Base-by-base conservation (phyloP, 768 basidiomycete species). In the Rhodotorula taiwanensis region DNA sequence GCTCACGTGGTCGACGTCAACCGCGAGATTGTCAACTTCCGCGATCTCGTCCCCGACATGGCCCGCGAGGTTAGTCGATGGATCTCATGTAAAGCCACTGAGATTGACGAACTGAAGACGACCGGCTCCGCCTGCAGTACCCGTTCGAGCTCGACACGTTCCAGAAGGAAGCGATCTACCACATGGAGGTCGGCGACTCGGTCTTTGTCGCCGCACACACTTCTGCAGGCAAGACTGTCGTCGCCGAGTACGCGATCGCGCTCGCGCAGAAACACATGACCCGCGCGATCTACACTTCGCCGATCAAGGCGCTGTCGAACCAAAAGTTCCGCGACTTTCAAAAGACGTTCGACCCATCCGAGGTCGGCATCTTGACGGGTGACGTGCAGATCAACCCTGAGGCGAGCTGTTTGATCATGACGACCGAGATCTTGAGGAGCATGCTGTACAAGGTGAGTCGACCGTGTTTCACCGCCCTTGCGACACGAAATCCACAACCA, bases 181-280 rank as follows among this genome's bases (percentile, higher is more conserved):
- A 95, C 76, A 81, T 99, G 23, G 95, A 99, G 76, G 84, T 88
- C 80, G 95, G 93, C 14, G 89, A 99, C 70, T 94, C 91, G 18
- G 94, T 99, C 23, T 99, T 99, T 74, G 93, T 99, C n/a, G 95
- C 95, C 20, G 95, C 95, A 9, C 95, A 99, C 77, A 99, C 95
- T 6, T 93, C 89, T n/a, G 95, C 95, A 21, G 95, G 95, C 39
- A 99, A 99, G 77, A 99, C 95, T 3, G 95, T 98, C 23, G 95
- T 99, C 13, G 95, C 95, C 0, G 95, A 99, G 74, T 99, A 98
- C 75, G 95, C 95, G 3, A 98, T 99, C 71, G 89, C 93, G 8
- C 80, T 99, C 14, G 94, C 95, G 8, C 88, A 86, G 69, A 93
- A 92, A 73, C 95, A 99, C 77, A 95, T 99, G 92, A 99, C 95